Conservation (phyloP, 1,284 basidiomycete species). For the Cystobasidium sp. region DNA sequence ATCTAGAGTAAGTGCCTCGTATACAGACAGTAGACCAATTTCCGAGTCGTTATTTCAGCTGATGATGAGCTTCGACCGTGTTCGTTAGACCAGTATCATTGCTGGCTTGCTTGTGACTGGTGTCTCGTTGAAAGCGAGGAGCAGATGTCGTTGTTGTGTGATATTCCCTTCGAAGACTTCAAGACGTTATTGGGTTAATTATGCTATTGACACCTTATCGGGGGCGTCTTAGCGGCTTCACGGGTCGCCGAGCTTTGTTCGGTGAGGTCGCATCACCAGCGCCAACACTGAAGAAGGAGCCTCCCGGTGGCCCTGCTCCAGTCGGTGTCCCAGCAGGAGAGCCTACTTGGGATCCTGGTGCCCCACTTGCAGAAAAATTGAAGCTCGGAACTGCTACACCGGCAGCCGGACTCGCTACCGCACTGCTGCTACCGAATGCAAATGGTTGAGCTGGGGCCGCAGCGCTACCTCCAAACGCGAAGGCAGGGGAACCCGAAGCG, state of each 20-base stretch:
- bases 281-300: conserved; percentile 10
- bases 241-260: conserved; percentile 29
- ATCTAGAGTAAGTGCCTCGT: too few species aligned
- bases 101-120: too few species aligned
- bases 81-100: too few species aligned
- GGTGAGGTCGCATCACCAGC: conserved; percentile 27
- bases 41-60: too few species aligned
- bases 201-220: conserved; percentile 1
- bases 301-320: not conserved
- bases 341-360: not conserved
- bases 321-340: conserved; percentile 20
- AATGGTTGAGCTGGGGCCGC: not conserved
- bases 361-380: conserved; percentile 1
- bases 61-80: too few species aligned
- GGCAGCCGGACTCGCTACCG: not conserved
- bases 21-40: too few species aligned
- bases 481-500: not conserved
- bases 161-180: too few species aligned
- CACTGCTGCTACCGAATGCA: conserved; percentile 1
- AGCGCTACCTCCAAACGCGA: conserved; percentile 1
- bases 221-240: conserved; percentile 19
- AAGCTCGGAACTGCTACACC: not conserved
- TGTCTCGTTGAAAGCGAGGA: too few species aligned
- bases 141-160: too few species aligned
- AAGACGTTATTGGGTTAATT: not conserved